phyloP scores from a whole-genome alignment of 108 stramenopile genomes.

The Halocafeteria seosinensis region DNA sequence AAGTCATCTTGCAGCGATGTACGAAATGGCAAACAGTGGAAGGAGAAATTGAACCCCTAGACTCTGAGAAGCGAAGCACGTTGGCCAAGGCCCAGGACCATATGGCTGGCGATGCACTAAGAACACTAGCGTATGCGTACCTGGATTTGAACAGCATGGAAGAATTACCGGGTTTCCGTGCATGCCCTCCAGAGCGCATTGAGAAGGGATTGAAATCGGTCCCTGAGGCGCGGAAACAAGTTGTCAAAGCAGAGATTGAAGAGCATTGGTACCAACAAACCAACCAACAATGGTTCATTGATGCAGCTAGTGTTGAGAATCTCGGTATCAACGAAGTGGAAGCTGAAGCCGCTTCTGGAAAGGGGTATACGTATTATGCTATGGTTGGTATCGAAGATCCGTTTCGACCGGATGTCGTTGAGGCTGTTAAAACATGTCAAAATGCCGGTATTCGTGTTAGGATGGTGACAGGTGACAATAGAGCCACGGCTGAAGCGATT shows the following conservation, averaged over 20 bases:
- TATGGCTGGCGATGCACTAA: constrained; percentile 65
- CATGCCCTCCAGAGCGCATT: too few relatives aligned
- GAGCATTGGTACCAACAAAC: constrained; percentile 38
- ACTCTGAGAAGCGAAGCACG: not conserved
- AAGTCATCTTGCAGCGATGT: constrained; percentile 71
- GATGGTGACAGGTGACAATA: constrained; percentile 87
- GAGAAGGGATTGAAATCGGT: too few relatives aligned
- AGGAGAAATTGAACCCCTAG: constrained; percentile 28
- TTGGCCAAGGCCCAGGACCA: constrained; percentile 40
- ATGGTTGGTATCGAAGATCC: constrained; percentile 93
- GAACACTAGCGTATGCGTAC: constrained; percentile 59
- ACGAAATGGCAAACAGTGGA: constrained; percentile 58
- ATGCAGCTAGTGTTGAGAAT: not conserved
- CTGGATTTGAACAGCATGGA: constrained; percentile 7
- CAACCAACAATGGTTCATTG: constrained; percentile 42
- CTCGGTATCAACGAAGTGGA: too few relatives aligned
- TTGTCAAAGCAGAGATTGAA: constrained; percentile 79
- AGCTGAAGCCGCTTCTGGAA: not conserved
- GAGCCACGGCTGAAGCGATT: constrained; percentile 83
- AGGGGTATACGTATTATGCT: too few relatives aligned
- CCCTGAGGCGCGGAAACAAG: too few relatives aligned
- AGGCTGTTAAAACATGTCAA: constrained; percentile 56
- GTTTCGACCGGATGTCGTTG: constrained; percentile 66
- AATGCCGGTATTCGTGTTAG: constrained; percentile 73
- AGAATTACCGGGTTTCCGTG: too few relatives aligned